Evolutionary conservation across 2,329 filamentous ascomycete genomes (phyloP).

Genomic region (Triangularia setosa): DNA sequence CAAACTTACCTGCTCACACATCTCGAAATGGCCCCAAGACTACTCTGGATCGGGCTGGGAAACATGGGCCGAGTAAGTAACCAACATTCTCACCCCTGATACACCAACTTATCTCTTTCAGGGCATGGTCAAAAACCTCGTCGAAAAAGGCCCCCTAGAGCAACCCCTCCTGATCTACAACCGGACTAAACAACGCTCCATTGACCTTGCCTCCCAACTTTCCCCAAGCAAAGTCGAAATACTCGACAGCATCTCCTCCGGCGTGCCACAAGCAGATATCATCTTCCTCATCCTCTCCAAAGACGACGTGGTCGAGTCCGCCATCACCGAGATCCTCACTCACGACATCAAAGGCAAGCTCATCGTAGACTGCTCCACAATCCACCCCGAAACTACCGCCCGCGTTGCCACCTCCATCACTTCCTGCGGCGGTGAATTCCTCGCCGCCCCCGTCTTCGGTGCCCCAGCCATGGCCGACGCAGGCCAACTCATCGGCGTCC

Average conservation of each 20-base stretch:
- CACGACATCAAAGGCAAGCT: constrained; percentile 64
- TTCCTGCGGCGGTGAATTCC: constrained; percentile 64
- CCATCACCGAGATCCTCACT: constrained; percentile 55
- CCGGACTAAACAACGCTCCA: constrained; percentile 64
- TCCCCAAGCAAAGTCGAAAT: constrained; percentile 60
- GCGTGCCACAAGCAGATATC: constrained; percentile 65
- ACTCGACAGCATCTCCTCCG: constrained; percentile 60
- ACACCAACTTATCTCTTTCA: constrained; percentile 30
- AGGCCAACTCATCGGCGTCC: constrained; percentile 68
- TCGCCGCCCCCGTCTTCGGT: constrained; percentile 69
- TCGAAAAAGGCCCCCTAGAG: constrained; percentile 68
- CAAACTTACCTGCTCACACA: background rate
- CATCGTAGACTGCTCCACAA: constrained; percentile 82
- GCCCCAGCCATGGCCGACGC: constrained; percentile 66
- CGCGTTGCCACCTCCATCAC: constrained; percentile 56
- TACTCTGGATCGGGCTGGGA: constrained; percentile 79
- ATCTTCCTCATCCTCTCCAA: constrained; percentile 80
- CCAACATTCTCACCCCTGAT: background rate
- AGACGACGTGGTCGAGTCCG: constrained; percentile 66
- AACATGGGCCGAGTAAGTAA: constrained; percentile 78
- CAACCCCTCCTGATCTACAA: constrained; percentile 77
- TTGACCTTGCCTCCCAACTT: constrained; percentile 59
- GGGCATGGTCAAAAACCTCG: constrained; percentile 83
- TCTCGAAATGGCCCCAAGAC: constrained; percentile 50
- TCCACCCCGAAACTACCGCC: constrained; percentile 78